Evolutionary conservation across 2,329 filamentous ascomycete genomes (phyloP).

Genomic region (Stemphylium lycopersici): DNA sequence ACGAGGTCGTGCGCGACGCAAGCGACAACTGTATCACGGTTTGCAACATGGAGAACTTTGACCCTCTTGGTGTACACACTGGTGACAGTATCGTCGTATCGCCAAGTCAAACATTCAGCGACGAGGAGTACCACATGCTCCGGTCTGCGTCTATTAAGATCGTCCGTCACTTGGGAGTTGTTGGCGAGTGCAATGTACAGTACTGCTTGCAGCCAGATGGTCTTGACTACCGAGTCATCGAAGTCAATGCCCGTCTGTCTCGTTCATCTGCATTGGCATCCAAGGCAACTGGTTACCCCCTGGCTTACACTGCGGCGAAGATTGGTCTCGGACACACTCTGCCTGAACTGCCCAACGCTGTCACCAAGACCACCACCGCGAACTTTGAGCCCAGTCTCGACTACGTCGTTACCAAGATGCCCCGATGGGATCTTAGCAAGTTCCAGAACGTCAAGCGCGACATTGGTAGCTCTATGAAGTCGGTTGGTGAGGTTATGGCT

Average conservation of each 20-base stretch:
- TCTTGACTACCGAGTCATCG: slow-evolving; percentile 97
- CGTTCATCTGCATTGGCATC: slow-evolving; percentile 96
- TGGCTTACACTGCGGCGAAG: slow-evolving; percentile 97
- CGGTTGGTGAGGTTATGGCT: slow-evolving; percentile 98
- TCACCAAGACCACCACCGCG: slow-evolving; percentile 97
- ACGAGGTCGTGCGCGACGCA: slow-evolving; percentile 95
- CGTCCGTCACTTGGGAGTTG: slow-evolving; percentile 92
- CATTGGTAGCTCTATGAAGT: slow-evolving; percentile 98
- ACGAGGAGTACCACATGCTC: slow-evolving; percentile 99
- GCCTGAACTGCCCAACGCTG: slow-evolving; percentile 94
- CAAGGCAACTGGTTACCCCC: slow-evolving; percentile 96
- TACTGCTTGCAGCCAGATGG: slow-evolving; percentile 97
- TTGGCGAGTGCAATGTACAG: slow-evolving; percentile 98
- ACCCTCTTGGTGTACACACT: slow-evolving; percentile 95
- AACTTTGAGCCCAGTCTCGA: slow-evolving; percentile 98
- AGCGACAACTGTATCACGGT: slow-evolving; percentile 99
- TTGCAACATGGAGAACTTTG: slow-evolving; percentile 99
- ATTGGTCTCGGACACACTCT: slow-evolving; percentile 95
- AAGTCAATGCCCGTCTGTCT: slow-evolving; percentile 98
- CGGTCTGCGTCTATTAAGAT: slow-evolving; percentile 98
- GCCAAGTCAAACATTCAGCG: slow-evolving; percentile 93
- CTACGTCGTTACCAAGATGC: slow-evolving; percentile 98
- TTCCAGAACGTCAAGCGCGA: slow-evolving; percentile 99
- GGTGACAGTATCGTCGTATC: slow-evolving; percentile 99
- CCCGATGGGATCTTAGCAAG: slow-evolving; percentile 96